Base-by-base conservation (phyloP, 2,329 filamentous ascomycete genomes). In the Simplicillium aogashimaense region DNA sequence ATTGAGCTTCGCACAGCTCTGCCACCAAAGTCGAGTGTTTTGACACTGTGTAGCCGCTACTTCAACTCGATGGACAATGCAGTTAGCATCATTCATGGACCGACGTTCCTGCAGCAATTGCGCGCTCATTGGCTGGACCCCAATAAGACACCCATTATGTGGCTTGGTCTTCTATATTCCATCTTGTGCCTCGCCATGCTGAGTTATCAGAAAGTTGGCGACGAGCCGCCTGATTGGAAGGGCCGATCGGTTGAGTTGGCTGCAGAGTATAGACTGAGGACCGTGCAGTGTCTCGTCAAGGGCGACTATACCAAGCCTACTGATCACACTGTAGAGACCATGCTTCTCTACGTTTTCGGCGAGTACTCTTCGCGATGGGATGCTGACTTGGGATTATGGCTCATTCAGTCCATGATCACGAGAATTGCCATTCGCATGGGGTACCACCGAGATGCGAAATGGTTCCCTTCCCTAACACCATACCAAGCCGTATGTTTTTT, bases 1-100 rank as follows among this genome's bases (percentile, higher is more conserved):
- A 65, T 74, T 14, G 90, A 97, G 53, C 70, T 97, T 10, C 75
- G 94, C 45, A 76, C 81, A 20, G 79, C 83, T 37, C 73, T 97
- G 33, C 92, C 92, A 2, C 72, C 82, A 0, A 90, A 88, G 55
- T 79, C 84, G 30, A 83, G 80, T 17, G 83, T 92, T n/a, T 78
- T 95, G 52, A 81, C 86, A 17, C 70, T 97, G 14, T 83, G 95
- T 45, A 81, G 82, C 45, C 79, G 90, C 44, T 98, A 94, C 56
- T 95, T 97, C 67, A 90, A 90, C 56, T 90, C 84, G 1, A 72
- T 79, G 61, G 78, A 82, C 47, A 76, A 76, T 31, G 72, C 75
- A n/a, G 76, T 80, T 56, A 81, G 78, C 54, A 79, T 92, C 47
- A 75, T 92, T 38, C 86, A 94, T 53, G 81, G 81, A 0, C 89